Conservation (phyloP, 257 asterid species). For the Gentiana straminea region DNA sequence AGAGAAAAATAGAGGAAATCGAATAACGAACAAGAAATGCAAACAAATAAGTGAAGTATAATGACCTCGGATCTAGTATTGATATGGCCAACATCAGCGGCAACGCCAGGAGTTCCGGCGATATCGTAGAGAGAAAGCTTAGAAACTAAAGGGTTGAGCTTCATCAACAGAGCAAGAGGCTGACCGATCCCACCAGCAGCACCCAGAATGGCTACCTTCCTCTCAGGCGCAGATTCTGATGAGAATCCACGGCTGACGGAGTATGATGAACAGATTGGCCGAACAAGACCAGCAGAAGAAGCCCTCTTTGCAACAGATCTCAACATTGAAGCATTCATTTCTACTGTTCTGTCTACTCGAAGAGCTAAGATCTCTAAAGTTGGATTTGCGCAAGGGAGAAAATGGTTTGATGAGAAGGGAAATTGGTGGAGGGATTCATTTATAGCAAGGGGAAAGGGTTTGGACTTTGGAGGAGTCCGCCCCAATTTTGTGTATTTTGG, state of each 20-base stretch:
- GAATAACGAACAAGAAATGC: background rate
- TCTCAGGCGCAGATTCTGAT: conserved; percentile 51
- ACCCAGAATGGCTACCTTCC: conserved; percentile 71
- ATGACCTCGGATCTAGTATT: conserved; percentile 77
- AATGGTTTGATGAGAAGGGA: background rate
- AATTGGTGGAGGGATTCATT: background rate
- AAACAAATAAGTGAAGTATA: background rate
- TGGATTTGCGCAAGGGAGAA: background rate
- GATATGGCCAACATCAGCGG: conserved; percentile 89
- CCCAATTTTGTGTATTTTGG: background rate
- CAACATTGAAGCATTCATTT: conserved; percentile 45
- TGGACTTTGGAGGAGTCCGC: conserved; percentile 14
- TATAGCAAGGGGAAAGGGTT: conserved; percentile 1
- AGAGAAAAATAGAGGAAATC: background rate
- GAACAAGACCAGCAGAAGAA: conserved; percentile 19
- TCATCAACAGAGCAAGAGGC: conserved; percentile 78
- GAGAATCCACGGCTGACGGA: conserved; percentile 37
- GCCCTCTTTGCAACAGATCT: conserved; percentile 46
- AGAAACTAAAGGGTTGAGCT: conserved; percentile 75
- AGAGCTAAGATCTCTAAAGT: background rate
- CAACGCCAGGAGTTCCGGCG: conserved; percentile 87
- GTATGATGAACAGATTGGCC: conserved; percentile 9
- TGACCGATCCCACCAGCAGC: conserved; percentile 97
- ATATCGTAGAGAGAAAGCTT: conserved; percentile 58
- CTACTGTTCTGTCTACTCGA: background rate